These are phyloP conservation scores for Ophiocordyceps sinensis DNA, from an alignment of 2,329 filamentous ascomycete species.

Conservation along the genomic window DNA sequence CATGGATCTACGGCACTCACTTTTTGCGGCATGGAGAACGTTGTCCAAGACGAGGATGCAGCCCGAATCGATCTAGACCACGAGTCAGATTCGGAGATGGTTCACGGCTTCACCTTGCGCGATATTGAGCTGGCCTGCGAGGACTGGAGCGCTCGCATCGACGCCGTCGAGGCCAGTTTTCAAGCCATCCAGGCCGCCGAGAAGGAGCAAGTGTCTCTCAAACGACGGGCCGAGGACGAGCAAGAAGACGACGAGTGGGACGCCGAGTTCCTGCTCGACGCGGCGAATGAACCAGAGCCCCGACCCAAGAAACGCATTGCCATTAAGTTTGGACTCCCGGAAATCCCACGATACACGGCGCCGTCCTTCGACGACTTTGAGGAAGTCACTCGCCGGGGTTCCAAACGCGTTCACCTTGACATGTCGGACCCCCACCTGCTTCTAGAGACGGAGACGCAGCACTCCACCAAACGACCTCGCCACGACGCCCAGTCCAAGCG, in stretches of 20 bases:
- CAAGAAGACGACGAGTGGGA: conserved; percentile 47
- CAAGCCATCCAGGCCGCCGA: conserved; percentile 16
- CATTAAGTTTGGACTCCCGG: conserved; percentile 42
- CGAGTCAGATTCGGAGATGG: conserved; percentile 44
- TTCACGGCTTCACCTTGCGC: conserved; percentile 62
- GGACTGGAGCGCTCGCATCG: conserved; percentile 62
- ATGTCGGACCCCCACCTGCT: conserved; percentile 80
- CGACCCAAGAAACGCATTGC: conserved; percentile 55
- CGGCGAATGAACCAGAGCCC: conserved; percentile 26
- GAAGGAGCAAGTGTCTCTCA: conserved; percentile 15
- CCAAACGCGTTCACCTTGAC: conserved; percentile 70
- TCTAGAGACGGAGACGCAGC: conserved; percentile 59
- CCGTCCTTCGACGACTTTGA: conserved; percentile 74
- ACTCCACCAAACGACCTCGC: conserved; percentile 44
- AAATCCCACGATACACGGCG: conserved; percentile 43
- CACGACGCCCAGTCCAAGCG: conserved; percentile 45
- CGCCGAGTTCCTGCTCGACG: conserved; percentile 40
- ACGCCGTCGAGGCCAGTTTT: conserved; percentile 27
- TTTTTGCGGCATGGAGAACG: conserved; percentile 25
- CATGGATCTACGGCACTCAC: conserved; percentile 36
- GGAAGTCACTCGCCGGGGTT: conserved; percentile 53
- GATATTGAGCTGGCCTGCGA: conserved; percentile 78
- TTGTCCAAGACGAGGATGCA: conserved; percentile 17
- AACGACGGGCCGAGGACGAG: conserved; percentile 20
- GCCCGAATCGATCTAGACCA: conserved; percentile 32